Conservation (phyloP, 2,329 filamentous ascomycete species). For the Endoconidiophora polonica region DNA sequence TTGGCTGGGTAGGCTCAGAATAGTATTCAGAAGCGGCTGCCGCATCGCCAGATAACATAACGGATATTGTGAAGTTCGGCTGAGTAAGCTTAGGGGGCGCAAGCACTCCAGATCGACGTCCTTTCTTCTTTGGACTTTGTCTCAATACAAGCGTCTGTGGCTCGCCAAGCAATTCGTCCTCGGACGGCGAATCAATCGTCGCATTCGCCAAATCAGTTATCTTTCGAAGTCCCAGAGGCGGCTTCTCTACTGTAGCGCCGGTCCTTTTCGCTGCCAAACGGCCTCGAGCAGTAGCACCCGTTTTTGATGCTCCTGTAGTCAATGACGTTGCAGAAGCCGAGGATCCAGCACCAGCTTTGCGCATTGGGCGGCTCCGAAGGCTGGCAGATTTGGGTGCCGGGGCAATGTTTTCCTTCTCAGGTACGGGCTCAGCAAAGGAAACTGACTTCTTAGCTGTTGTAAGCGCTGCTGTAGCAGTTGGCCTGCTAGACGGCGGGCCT, state of each 20-base stretch:
- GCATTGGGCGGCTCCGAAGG: conserved; percentile 28
- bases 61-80: no score
- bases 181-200: background rate
- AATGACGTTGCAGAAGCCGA: conserved; percentile 16
- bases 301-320: conserved; percentile 1
- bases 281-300: conserved; percentile 20
- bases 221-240: conserved; percentile 48
- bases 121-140: conserved; percentile 36
- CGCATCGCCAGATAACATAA: no score
- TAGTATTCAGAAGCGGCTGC: background rate
- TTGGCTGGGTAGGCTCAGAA: background rate
- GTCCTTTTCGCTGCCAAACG: conserved; percentile 17
- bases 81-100: no score
- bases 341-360: conserved; percentile 23
- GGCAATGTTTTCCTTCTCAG: conserved; percentile 46
- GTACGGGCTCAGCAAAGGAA: conserved; percentile 35
- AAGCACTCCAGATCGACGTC: background rate
- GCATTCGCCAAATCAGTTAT: conserved; percentile 35
- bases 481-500: conserved; percentile 16
- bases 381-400: conserved; percentile 25
- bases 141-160: conserved; percentile 34
- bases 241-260: conserved; percentile 24
- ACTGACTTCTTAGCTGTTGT: conserved; percentile 41
- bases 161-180: conserved; percentile 42
- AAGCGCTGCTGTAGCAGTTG: conserved; percentile 16